Conservation (phyloP, 2,329 filamentous ascomycete species). For the Penicillium sp. region DNA sequence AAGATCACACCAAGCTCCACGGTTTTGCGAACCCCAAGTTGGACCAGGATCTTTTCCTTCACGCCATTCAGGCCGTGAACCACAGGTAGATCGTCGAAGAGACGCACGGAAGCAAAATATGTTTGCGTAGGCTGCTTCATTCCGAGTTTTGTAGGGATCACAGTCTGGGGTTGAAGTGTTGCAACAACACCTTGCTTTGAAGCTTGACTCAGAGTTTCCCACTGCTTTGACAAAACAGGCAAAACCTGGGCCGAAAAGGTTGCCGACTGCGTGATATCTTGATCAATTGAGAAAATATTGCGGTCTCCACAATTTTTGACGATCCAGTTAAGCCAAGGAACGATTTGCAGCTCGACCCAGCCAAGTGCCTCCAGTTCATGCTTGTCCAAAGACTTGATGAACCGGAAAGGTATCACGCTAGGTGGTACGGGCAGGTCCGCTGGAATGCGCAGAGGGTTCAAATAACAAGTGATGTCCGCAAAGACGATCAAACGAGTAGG, state of each 20-base stretch:
- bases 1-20: slow-evolving; percentile 92
- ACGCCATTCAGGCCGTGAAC: slow-evolving; percentile 66
- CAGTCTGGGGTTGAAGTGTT: slow-evolving; percentile 57
- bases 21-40: slow-evolving; percentile 86
- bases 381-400: slow-evolving; percentile 61
- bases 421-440: slow-evolving; percentile 71
- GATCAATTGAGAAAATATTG: slow-evolving; percentile 49
- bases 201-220: slow-evolving; percentile 64
- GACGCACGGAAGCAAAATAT: slow-evolving; percentile 85
- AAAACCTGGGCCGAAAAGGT: slow-evolving; percentile 70
- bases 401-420: slow-evolving; percentile 73
- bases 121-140: slow-evolving; percentile 79
- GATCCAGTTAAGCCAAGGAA: slow-evolving; percentile 76
- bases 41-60: slow-evolving; percentile 79
- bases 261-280: slow-evolving; percentile 62
- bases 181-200: slow-evolving; percentile 59
- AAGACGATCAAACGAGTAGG: slow-evolving; percentile 67
- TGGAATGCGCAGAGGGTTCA: slow-evolving; percentile 70
- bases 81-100: slow-evolving; percentile 86
- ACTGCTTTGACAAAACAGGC: slow-evolving; percentile 74
- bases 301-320: slow-evolving; percentile 56
- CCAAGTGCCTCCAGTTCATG: slow-evolving; percentile 69
- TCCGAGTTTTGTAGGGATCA: slow-evolving; percentile 83
- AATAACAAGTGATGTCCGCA: slow-evolving; percentile 63
- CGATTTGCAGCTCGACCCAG: slow-evolving; percentile 75